A percentile compares a stretch with the other conserved stretches of the same genome.
Conservation (phyloP, 148 eudicot species). For the Heliosperma pusillum region DNA sequence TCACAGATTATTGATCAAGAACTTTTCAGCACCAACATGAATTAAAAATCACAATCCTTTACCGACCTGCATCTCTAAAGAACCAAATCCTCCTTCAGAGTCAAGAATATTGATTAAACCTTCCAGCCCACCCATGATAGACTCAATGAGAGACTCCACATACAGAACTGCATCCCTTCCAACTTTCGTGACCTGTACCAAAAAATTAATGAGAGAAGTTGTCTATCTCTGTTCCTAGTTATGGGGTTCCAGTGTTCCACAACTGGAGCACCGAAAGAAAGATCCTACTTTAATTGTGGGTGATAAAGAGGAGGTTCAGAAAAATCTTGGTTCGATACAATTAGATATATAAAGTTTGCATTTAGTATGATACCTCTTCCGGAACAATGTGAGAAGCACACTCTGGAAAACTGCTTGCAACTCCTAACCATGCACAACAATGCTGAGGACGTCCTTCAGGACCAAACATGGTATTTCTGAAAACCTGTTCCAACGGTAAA, state of each 20-base stretch:
- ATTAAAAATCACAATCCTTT: conserved; percentile 13
- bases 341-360: not conserved
- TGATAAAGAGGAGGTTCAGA: not conserved
- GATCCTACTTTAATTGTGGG: not conserved
- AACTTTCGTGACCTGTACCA: conserved; percentile 70
- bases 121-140: conserved; percentile 97
- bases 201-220: not conserved
- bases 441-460: conserved; percentile 99
- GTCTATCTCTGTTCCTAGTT: not conserved
- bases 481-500: conserved; percentile 55
- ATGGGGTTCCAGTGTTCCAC: conserved; percentile 1
- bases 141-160: conserved; percentile 96
- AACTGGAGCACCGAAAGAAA: conserved; percentile 4
- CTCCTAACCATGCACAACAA: conserved; percentile 99
- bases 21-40: not conserved
- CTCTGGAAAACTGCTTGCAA: conserved; percentile 99
- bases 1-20: conserved; percentile 14
- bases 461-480: conserved; percentile 99
- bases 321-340: conserved; percentile 4
- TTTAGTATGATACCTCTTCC: conserved; percentile 70
- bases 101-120: conserved; percentile 95
- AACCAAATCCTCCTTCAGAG: conserved; percentile 99
- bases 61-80: conserved; percentile 95
- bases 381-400: conserved; percentile 95
- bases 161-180: conserved; percentile 97